These are phyloP conservation scores for Peniophora sp. DNA, from an alignment of 1,284 basidiomycete species.

Conservation along the genomic window DNA sequence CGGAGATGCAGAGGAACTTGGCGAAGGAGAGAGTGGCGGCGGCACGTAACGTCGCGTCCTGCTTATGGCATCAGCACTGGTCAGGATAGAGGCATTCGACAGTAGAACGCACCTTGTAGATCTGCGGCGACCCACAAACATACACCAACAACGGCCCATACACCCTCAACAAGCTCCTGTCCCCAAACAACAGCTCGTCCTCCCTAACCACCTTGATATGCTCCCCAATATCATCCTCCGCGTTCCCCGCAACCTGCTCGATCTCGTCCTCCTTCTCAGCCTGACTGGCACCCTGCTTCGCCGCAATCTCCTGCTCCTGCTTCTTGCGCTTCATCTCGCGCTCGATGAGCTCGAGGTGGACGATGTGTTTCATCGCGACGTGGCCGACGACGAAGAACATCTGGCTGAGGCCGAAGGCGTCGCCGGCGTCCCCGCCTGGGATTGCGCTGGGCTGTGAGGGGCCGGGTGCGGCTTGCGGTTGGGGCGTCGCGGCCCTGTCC, in stretches of 20 bases:
- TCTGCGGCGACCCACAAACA: conserved; percentile 83
- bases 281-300: conserved; percentile 37
- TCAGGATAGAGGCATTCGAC: background rate
- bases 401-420: conserved; percentile 85
- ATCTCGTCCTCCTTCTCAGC: conserved; percentile 81
- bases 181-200: conserved; percentile 81
- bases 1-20: conserved; percentile 96
- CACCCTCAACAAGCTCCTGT: conserved; percentile 74
- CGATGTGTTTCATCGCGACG: conserved; percentile 95
- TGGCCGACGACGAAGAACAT: conserved; percentile 93
- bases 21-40: conserved; percentile 86
- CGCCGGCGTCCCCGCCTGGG: conserved; percentile 37
- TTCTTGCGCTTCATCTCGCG: conserved; percentile 95
- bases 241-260: conserved; percentile 95
- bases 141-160: conserved; percentile 89
- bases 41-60: conserved; percentile 84
- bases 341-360: conserved; percentile 95
- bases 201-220: conserved; percentile 80
- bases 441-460: background rate
- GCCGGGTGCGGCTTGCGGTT: background rate
- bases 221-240: conserved; percentile 97
- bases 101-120: conserved; percentile 62
- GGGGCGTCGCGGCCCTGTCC: conserved; percentile 4
- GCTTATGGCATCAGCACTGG: background rate
- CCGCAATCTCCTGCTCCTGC: conserved; percentile 75